Evolutionary conservation across 305 asterid species (phyloP).

Genomic region (Caryopteris hybrid): DNA sequence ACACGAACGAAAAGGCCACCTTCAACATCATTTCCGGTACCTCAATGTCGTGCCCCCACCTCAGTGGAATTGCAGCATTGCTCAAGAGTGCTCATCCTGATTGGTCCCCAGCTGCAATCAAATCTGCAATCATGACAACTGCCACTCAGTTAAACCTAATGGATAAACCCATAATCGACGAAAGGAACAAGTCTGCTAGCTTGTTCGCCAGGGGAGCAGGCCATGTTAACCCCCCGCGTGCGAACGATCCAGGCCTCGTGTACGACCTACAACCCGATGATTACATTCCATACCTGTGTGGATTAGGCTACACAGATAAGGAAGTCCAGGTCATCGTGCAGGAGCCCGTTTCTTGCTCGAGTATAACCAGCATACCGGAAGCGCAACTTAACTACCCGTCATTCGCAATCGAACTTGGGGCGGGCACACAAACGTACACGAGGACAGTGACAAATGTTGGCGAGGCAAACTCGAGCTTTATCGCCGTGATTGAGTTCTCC

Average conservation of each 20-base stretch:
- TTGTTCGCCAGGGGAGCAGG: slow-evolving; percentile 49
- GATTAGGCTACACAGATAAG: slow-evolving; percentile 30
- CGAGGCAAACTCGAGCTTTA: slow-evolving; percentile 30
- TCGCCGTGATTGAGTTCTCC: background rate
- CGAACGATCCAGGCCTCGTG: slow-evolving; percentile 46
- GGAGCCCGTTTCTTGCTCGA: slow-evolving; percentile 25
- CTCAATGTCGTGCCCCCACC: slow-evolving; percentile 65
- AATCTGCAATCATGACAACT: slow-evolving; percentile 56
- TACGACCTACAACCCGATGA: slow-evolving; percentile 37
- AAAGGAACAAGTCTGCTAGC: slow-evolving; percentile 26
- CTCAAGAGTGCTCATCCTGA: slow-evolving; percentile 51
- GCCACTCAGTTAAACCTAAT: slow-evolving; percentile 23
- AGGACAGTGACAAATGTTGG: slow-evolving; percentile 65
- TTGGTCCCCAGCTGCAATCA: slow-evolving; percentile 60
- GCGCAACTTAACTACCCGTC: slow-evolving; percentile 56
- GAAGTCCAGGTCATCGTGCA: slow-evolving; percentile 29
- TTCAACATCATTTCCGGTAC: slow-evolving; percentile 54
- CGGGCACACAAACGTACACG: slow-evolving; percentile 14
- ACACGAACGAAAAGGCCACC: slow-evolving; percentile 23
- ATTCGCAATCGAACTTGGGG: slow-evolving; percentile 28
- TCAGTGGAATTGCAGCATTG: slow-evolving; percentile 44
- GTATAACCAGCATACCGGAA: slow-evolving; percentile 27
- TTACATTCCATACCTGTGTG: slow-evolving; percentile 53
- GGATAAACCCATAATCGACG: slow-evolving; percentile 22
- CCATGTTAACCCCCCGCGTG: slow-evolving; percentile 45